These are phyloP conservation scores for Cronartium quercuum DNA, from an alignment of 1,284 basidiomycete genomes.

Conservation along the genomic window DNA sequence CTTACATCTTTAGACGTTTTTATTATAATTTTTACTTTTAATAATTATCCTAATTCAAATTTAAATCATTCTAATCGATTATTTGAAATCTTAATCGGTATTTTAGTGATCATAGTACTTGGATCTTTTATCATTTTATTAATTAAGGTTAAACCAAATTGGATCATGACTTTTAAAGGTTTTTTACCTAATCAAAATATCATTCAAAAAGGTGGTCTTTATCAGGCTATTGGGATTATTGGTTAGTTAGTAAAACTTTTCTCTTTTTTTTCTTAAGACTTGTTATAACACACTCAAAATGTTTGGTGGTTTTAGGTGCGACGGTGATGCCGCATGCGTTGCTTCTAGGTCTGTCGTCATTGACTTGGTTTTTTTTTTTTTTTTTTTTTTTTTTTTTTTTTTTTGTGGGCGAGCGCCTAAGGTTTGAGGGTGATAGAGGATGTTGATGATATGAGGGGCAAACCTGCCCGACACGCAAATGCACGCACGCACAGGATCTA, in stretches of 20 bases:
- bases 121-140: slow-evolving; percentile 76
- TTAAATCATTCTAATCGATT: slow-evolving; percentile 47
- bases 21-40: slow-evolving; percentile 56
- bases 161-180: slow-evolving; percentile 75
- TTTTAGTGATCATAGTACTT: slow-evolving; percentile 67
- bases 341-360: slow-evolving; percentile 59
- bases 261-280: neutral
- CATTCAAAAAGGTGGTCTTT: slow-evolving; percentile 62
- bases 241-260: slow-evolving; percentile 47
- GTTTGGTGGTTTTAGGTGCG: slow-evolving; percentile 62
- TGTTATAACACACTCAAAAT: neutral
- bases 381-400: neutral
- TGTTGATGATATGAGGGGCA: too few species aligned
- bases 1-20: slow-evolving; percentile 79
- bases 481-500: slow-evolving; percentile 14
- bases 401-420: too few species aligned
- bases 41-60: slow-evolving; percentile 45
- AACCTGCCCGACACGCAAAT: neutral
- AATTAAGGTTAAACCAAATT: slow-evolving; percentile 65
- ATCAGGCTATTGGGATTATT: slow-evolving; percentile 62
- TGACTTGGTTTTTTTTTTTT: neutral
- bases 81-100: slow-evolving; percentile 66
- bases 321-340: slow-evolving; percentile 83
- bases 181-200: slow-evolving; percentile 67
- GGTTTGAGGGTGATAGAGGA: too few species aligned